Conservation (phyloP, 805 yeast genomes). For the Cyberlindnera maritima region DNA sequence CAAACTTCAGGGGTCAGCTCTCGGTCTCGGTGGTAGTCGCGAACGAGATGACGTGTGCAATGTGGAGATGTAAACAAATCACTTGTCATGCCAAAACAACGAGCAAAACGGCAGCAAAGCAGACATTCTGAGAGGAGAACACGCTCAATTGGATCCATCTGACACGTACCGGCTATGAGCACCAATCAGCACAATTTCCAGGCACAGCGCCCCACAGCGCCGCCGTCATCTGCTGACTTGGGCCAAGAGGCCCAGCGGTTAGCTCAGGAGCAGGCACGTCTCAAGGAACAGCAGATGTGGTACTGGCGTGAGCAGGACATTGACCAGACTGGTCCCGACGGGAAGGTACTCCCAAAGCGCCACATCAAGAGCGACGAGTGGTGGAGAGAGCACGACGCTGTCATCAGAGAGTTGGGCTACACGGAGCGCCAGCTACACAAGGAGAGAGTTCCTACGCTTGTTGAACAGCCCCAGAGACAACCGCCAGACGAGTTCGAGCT, state of each 20-base stretch:
- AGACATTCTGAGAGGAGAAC: neutral
- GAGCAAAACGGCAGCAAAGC: neutral
- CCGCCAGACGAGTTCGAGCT: neutral
- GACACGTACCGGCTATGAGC: neutral
- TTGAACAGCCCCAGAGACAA: neutral
- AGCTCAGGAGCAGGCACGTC: neutral
- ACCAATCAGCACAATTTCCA: neutral
- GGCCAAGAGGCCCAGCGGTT: neutral
- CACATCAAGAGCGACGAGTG: neutral
- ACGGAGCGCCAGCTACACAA: neutral
- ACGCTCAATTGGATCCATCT: too few relatives aligned
- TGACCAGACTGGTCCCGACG: neutral
- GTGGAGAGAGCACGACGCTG: constrained; percentile 1
- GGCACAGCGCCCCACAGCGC: neutral
- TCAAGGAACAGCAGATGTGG: neutral
- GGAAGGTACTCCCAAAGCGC: neutral
- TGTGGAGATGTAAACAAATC: neutral
- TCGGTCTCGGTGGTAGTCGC: neutral
- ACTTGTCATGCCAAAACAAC: neutral
- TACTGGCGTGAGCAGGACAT: neutral
- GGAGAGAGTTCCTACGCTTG: neutral
- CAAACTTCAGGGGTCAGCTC: too few relatives aligned
- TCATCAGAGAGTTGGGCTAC: constrained; percentile 1
- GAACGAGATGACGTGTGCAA: neutral
- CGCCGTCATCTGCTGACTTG: neutral